Evolutionary conservation across 306 rosid species (phyloP), one percentile per base, ranked within the genome.

Genomic region (Macrotyloma uniflorum): DNA sequence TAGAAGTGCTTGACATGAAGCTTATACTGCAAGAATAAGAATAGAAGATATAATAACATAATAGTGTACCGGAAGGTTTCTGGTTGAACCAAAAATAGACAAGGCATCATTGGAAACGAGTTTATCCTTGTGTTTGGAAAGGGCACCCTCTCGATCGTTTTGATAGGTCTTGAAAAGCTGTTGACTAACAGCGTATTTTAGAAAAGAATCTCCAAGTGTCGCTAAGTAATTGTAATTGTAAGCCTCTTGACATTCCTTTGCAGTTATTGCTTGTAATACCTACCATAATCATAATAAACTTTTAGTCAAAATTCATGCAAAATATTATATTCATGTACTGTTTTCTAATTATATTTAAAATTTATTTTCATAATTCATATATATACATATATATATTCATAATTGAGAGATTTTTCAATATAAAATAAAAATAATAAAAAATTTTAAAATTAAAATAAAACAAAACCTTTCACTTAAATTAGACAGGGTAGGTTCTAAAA

Each of bases 121-220:
- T 26, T 54, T 68, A 0, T 80, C 63, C 78, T 75, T 88, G 43
- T 2, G 43, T 83, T 87, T 66, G 7, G 76, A 83, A 35, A 90
- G 92, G 67, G 62, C 63, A 8, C 97, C 97, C 76, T 88, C 92
- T 0, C 50, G 67, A 43, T 79, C 40, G 57, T 54, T 78, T 63
- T 85, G 88, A 67, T 71, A 38, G 62, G 85, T 81, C 24, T 79
- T 87, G 46, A 88, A 92, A 78, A 92, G 87, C 13, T 92, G 89
- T 57, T 79, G 93, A 66, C 86, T 35, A 40, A 78, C 68, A 12
- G 79, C 81, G 15, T 92, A 90, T 82, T 92, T 90, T 10, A 92
- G 88, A 84, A 87, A 92, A 47, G 96, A 90, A 86, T 92, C 97
- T 55, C 97, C 96, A 74, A 90, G 96, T 46, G 91, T 85, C 82